Conservation (phyloP, 306 rosid species). For the Vigna nakashimae region DNA sequence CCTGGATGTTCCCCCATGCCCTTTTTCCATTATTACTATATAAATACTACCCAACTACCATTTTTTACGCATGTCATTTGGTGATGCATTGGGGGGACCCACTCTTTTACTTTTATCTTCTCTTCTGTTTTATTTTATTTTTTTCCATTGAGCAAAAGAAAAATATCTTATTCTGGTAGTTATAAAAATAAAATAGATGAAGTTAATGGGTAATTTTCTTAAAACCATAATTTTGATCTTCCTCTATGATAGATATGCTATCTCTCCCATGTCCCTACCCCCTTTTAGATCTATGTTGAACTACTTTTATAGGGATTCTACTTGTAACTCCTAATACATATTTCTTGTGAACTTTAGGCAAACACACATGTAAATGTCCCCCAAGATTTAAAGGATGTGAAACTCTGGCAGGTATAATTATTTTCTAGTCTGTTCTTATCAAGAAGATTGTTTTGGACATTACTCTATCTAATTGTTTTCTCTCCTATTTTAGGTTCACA, state of each 20-base stretch:
- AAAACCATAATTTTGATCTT: no score
- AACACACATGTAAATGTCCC: slow-evolving; percentile 89
- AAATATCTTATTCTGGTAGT: no score
- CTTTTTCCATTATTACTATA: neutral
- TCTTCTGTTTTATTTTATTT: no score
- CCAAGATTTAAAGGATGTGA: slow-evolving; percentile 89
- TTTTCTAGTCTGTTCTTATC: slow-evolving; percentile 22
- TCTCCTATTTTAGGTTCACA: slow-evolving; percentile 73
- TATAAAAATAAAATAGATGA: no score
- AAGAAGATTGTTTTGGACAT: neutral
- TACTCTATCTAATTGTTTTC: slow-evolving; percentile 37
- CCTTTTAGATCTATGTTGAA: neutral
- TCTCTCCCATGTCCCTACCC: neutral
- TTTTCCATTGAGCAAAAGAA: no score
- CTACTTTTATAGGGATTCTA: neutral
- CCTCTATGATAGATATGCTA: neutral
- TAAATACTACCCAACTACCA: no score
- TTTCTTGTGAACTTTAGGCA: slow-evolving; percentile 64
- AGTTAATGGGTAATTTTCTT: no score
- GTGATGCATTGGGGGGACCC: no score
- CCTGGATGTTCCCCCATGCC: neutral
- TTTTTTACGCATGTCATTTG: no score
- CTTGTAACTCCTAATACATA: neutral
- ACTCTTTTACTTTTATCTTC: no score
- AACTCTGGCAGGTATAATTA: slow-evolving; percentile 91